Evolutionary conservation across 140 eudicot species (phyloP).

Genomic region (Oenanthe javanica): DNA sequence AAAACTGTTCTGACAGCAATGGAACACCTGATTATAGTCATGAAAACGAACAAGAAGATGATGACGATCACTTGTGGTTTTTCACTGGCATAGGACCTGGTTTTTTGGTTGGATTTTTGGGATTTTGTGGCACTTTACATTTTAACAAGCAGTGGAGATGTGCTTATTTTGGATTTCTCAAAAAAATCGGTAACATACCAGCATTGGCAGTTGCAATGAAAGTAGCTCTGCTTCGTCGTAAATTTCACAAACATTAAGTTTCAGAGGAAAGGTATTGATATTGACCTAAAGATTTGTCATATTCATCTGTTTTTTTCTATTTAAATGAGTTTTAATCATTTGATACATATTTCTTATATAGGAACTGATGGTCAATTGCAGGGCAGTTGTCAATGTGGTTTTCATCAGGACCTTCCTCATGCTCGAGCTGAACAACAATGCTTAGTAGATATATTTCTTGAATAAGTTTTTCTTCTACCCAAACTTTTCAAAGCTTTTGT

Average conservation of each 20-base stretch:
- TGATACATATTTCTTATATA: too few relatives aligned
- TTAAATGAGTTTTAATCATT: too few relatives aligned
- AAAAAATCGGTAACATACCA: not conserved
- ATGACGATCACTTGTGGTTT: constrained; percentile 7
- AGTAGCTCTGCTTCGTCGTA: not conserved
- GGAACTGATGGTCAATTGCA: too few relatives aligned
- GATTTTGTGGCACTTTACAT: constrained; percentile 12
- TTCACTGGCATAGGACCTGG: constrained; percentile 18
- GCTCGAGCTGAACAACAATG: not conserved
- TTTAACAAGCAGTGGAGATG: constrained; percentile 13
- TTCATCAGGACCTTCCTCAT: not conserved
- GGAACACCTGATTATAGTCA: not conserved
- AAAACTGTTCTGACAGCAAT: constrained; percentile 4
- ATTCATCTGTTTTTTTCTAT: not conserved
- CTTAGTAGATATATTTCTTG: not conserved
- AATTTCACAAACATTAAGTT: not conserved
- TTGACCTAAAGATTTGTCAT: not conserved
- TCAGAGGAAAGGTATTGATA: not conserved
- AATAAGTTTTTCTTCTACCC: not conserved
- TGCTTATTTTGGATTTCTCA: constrained; percentile 9
- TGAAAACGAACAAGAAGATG: not conserved
- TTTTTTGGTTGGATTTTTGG: constrained; percentile 19
- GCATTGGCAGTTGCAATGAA: not conserved
- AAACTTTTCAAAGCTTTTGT: too few relatives aligned
- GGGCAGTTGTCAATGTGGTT: too few relatives aligned